phyloP scores from a whole-genome alignment of 164 flowering plant species.

The Malania oleifera region DNA sequence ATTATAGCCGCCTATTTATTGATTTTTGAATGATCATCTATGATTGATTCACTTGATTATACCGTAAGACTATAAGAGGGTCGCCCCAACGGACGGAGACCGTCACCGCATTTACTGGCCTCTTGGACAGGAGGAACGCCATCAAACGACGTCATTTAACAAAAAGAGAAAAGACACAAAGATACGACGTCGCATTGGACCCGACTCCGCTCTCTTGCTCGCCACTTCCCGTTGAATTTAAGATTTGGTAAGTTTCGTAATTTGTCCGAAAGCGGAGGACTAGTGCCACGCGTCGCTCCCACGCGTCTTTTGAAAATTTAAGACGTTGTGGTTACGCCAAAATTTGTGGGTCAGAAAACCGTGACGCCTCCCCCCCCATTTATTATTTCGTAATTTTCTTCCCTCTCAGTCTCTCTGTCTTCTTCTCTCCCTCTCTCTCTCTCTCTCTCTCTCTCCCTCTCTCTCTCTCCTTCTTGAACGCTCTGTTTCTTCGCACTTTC shows the following conservation, averaged over 20 bases:
- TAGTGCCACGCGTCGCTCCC: conserved; percentile 8
- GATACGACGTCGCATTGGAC: conserved; percentile 6
- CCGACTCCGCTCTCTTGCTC: neutral
- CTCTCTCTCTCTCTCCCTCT: conserved; percentile 1
- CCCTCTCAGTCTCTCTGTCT: conserved; percentile 3
- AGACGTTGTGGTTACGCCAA: conserved; percentile 31
- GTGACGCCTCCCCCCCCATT: conserved; percentile 16
- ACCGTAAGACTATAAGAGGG: too few relatives aligned
- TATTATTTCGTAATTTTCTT: conserved; percentile 15
- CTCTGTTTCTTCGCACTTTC: neutral
- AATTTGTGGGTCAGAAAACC: conserved; percentile 1
- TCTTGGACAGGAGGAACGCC: too few relatives aligned
- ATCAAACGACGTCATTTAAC: too few relatives aligned
- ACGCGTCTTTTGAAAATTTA: neutral
- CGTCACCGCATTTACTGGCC: too few relatives aligned
- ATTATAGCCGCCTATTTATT: too few relatives aligned
- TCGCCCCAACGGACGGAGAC: too few relatives aligned
- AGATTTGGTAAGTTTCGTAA: conserved; percentile 15
- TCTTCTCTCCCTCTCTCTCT: conserved; percentile 10
- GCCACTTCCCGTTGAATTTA: conserved; percentile 25
- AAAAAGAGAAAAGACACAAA: too few relatives aligned
- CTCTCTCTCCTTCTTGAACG: neutral
- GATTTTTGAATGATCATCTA: too few relatives aligned
- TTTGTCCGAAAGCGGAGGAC: conserved; percentile 11
- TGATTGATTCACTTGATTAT: too few relatives aligned